phyloP scores from a whole-genome alignment of 495 filamentous ascomycete species.

The Aspergillus nanangensis region DNA sequence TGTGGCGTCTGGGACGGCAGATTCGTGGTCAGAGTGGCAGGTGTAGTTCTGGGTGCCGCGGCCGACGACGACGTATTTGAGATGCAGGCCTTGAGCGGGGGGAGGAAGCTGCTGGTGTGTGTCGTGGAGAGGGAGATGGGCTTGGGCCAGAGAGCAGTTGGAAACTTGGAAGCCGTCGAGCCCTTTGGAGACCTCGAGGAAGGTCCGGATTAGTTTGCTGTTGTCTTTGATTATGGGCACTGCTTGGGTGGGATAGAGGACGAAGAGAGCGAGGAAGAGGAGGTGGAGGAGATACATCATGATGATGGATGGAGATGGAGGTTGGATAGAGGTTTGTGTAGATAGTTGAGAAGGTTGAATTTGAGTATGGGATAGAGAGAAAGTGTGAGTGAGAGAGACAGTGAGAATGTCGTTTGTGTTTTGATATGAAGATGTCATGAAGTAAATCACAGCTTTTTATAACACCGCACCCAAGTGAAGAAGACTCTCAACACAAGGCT shows the following conservation, averaged over 20 bases:
- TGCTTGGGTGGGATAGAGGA: neutral
- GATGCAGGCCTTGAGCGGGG: conserved; percentile 39
- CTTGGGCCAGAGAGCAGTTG: conserved; percentile 24
- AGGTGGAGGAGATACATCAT: neutral
- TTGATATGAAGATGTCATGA: no score
- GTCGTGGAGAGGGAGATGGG: conserved; percentile 15
- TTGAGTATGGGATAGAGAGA: neutral
- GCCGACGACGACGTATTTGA: conserved; percentile 63
- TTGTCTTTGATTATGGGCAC: neutral
- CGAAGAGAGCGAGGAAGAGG: neutral
- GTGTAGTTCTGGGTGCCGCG: conserved; percentile 79
- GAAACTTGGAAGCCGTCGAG: conserved; percentile 10
- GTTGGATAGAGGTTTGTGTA: neutral
- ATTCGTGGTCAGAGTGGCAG: conserved; percentile 38
- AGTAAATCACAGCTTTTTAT: neutral
- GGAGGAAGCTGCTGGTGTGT: conserved; percentile 32
- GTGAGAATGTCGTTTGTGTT: no score
- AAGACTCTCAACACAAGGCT: neutral
- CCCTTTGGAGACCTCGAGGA: neutral
- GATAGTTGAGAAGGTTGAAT: neutral
- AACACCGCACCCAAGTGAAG: neutral
- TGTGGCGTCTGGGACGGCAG: conserved; percentile 27
- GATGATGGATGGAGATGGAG: neutral
- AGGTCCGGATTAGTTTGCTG: neutral
- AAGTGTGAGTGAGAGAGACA: neutral